These are phyloP conservation scores for Solanum chaucha DNA, from an alignment of 257 asterid species.

Conservation along the genomic window DNA sequence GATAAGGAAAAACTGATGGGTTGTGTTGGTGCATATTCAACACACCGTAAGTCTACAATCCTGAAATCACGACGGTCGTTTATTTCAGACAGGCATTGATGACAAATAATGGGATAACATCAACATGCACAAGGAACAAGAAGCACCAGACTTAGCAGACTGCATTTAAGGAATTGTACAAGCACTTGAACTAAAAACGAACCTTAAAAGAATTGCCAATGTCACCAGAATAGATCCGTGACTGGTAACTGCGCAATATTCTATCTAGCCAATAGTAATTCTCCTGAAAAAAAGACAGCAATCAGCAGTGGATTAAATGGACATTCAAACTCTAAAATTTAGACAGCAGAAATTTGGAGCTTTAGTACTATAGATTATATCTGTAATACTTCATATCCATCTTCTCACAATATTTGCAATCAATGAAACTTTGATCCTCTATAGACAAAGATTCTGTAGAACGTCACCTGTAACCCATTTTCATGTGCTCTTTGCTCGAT, in stretches of 20 bases:
- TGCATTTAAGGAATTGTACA: neutral
- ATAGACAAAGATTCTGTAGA: neutral
- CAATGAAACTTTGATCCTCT: neutral
- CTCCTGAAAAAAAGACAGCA: constrained; percentile 43
- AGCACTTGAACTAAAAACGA: constrained; percentile 9
- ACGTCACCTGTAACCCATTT: constrained; percentile 79
- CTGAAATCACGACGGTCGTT: neutral
- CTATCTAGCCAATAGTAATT: constrained; percentile 83
- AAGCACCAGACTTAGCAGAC: neutral
- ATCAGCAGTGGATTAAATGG: constrained; percentile 12
- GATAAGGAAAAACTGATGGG: neutral
- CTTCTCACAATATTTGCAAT: neutral
- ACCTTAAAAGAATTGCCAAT: constrained; percentile 78
- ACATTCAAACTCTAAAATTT: neutral
- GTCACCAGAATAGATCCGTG: constrained; percentile 79
- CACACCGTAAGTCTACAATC: neutral
- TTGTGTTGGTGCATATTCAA: neutral
- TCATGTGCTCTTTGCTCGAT: constrained; percentile 95
- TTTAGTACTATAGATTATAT: neutral
- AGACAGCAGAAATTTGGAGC: neutral
- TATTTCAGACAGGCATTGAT: neutral
- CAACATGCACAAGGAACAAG: neutral
- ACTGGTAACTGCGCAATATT: constrained; percentile 85
- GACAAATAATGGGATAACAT: neutral
- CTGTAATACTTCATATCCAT: neutral